Conservation (phyloP, 2,329 filamentous ascomycete species). For the Colletotrichum sp. region DNA sequence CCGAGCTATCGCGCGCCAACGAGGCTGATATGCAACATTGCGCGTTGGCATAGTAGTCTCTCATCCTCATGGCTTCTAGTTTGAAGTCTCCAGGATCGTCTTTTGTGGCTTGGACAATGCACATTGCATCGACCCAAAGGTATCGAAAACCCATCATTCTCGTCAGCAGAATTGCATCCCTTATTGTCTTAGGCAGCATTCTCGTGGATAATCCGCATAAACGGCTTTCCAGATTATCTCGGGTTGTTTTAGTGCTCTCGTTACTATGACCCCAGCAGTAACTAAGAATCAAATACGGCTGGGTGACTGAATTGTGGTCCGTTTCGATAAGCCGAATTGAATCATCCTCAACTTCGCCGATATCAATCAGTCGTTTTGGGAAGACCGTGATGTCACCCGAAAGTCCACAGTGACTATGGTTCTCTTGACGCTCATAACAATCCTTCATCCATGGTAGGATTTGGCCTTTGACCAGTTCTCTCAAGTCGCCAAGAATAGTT, state of each 20-base stretch:
- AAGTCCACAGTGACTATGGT: too few species aligned
- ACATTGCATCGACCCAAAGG: background rate
- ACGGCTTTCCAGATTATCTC: background rate
- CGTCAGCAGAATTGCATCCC: background rate
- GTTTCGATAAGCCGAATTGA: too few species aligned
- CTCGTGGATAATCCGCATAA: fast-evolving
- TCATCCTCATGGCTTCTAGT: fast-evolving
- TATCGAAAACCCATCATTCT: background rate
- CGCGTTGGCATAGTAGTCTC: background rate
- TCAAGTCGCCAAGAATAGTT: fast-evolving
- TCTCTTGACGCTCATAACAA: too few species aligned
- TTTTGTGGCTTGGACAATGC: fast-evolving
- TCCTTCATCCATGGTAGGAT: too few species aligned
- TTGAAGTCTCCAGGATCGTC: background rate
- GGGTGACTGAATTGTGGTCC: fast-evolving
- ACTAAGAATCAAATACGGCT: too few species aligned
- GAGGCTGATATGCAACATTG: background rate
- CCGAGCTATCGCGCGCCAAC: background rate
- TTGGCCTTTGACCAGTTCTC: fast-evolving
- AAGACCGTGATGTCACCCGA: fast-evolving
- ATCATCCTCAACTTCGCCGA: too few species aligned
- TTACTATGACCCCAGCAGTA: too few species aligned
- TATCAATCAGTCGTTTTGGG: too few species aligned
- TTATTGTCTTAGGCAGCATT: background rate
- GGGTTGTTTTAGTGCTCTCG: background rate